Evolutionary conservation across 805 yeast genomes (phyloP).

Genomic region (Maudiozyma barnettii): DNA sequence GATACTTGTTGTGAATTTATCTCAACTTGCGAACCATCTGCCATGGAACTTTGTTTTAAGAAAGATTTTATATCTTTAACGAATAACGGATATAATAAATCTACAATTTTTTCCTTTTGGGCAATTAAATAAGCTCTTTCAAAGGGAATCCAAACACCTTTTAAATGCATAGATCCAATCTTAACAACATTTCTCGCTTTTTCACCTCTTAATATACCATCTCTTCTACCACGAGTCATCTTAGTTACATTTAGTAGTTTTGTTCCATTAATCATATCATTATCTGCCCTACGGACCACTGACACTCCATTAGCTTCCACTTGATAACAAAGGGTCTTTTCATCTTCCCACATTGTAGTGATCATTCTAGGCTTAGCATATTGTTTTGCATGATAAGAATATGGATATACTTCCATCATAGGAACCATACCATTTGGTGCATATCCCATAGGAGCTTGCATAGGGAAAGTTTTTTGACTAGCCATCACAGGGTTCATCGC

Average conservation of each 20-base stretch:
- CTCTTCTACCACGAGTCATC: slow-evolving; percentile 81
- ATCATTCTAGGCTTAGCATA: slow-evolving; percentile 31
- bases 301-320: slow-evolving; percentile 75
- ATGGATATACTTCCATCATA: slow-evolving; percentile 1
- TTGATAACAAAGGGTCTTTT: slow-evolving; percentile 74
- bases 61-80: slow-evolving; percentile 59
- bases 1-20: neutral
- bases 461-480: neutral
- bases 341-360: slow-evolving; percentile 89
- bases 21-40: neutral
- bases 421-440: neutral
- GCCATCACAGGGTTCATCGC: neutral
- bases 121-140: slow-evolving; percentile 78
- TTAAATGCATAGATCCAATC: slow-evolving; percentile 78
- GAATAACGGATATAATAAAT: slow-evolving; percentile 55
- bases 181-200: slow-evolving; percentile 71
- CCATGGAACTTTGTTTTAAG: slow-evolving; percentile 14
- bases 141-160: slow-evolving; percentile 87
- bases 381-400: neutral
- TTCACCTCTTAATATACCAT: slow-evolving; percentile 72
- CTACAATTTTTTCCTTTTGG: slow-evolving; percentile 68
- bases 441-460: neutral
- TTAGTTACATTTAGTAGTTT: slow-evolving; percentile 75
- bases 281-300: slow-evolving; percentile 77
- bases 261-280: slow-evolving; percentile 80